phyloP scores from a whole-genome alignment of 164 flowering plant genomes.

The Aristolochia contorta region DNA sequence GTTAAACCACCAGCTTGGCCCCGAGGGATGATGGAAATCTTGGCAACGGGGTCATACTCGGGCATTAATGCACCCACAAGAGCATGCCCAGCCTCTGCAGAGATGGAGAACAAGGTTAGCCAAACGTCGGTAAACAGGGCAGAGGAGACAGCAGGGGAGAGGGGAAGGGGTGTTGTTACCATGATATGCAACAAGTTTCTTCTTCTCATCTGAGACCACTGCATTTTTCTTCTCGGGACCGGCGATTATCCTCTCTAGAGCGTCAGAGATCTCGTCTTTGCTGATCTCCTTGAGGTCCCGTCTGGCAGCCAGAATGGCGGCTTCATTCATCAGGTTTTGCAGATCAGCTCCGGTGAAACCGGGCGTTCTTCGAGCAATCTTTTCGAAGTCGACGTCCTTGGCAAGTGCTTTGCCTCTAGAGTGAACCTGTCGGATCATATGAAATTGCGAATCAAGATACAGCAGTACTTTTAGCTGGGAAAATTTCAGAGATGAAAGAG shows the following conservation, averaged over 20 bases:
- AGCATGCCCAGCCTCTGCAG: constrained; percentile 98
- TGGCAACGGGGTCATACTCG: constrained; percentile 94
- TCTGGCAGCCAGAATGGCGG: constrained; percentile 95
- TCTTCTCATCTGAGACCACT: constrained; percentile 90
- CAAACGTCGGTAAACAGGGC: background rate
- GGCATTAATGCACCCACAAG: constrained; percentile 95
- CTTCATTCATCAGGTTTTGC: constrained; percentile 95
- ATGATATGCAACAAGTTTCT: constrained; percentile 90
- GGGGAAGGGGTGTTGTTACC: constrained; percentile 29
- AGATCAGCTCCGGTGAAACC: constrained; percentile 95
- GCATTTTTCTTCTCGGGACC: constrained; percentile 99
- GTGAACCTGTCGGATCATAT: constrained; percentile 50
- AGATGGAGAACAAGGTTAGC: background rate
- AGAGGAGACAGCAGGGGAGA: background rate
- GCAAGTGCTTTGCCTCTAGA: constrained; percentile 91
- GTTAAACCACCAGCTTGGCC: constrained; percentile 99
- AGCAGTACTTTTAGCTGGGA: too few relatives aligned
- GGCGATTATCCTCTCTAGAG: constrained; percentile 89
- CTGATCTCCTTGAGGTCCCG: constrained; percentile 90
- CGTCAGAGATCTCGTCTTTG: constrained; percentile 90
- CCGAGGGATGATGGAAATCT: constrained; percentile 95
- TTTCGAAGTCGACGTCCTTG: constrained; percentile 88
- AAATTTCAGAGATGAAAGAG: too few relatives aligned
- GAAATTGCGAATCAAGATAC: too few relatives aligned
- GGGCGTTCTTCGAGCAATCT: constrained; percentile 88